phyloP scores from a whole-genome alignment of 805 yeast species.

The Candida rishiriensis region DNA sequence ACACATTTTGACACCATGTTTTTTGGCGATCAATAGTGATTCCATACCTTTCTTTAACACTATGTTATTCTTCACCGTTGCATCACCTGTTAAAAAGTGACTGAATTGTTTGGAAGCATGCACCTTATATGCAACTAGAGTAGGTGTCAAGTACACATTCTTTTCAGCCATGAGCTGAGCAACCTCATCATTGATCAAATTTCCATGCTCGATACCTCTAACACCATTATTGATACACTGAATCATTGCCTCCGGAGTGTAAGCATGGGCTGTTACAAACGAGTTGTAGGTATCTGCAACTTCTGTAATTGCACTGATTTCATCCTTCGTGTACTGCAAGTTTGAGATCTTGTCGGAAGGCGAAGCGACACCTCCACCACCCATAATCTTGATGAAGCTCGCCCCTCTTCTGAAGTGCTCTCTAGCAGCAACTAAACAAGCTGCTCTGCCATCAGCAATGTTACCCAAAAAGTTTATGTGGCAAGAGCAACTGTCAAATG shows the following conservation, averaged over 20 bases:
- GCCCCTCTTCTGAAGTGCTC: constrained; percentile 27
- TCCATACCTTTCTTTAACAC: constrained; percentile 22
- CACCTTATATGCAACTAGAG: constrained; percentile 26
- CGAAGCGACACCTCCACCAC: constrained; percentile 29
- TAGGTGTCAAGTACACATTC: constrained; percentile 24
- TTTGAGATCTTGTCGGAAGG: constrained; percentile 25
- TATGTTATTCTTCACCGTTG: constrained; percentile 16
- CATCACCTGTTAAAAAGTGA: constrained; percentile 16
- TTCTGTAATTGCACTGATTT: constrained; percentile 23
- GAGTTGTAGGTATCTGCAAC: constrained; percentile 25
- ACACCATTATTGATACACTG: constrained; percentile 25
- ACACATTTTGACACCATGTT: constrained; percentile 22
- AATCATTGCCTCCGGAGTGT: constrained; percentile 22
- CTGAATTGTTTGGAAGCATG: constrained; percentile 26
- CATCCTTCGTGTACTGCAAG: constrained; percentile 24
- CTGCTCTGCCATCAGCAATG: constrained; percentile 26
- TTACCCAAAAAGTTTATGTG: constrained; percentile 18
- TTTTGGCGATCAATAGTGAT: constrained; percentile 18
- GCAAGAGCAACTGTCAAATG: constrained; percentile 23
- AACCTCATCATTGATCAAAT: constrained; percentile 23
- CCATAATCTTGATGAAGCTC: constrained; percentile 26
- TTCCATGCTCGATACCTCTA: constrained; percentile 29
- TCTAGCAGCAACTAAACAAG: constrained; percentile 22
- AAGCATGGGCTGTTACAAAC: constrained; percentile 28
- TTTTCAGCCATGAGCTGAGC: constrained; percentile 24